Base-by-base conservation (phyloP, 192 early-diverging fungal species). In the Coemansia sp. region DNA sequence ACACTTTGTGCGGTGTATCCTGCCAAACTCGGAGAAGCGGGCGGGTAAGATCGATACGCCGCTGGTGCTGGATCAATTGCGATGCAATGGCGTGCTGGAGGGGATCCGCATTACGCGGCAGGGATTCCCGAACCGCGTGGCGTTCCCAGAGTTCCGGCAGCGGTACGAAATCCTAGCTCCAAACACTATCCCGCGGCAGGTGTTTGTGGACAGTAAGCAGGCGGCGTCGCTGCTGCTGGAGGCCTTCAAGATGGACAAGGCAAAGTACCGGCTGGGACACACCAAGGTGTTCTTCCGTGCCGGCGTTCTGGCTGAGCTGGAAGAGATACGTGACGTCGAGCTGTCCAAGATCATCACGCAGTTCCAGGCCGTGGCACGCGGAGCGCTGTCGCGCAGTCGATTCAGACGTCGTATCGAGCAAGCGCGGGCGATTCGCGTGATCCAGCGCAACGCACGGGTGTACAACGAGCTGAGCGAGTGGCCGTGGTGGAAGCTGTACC, bases 1-100 rank as follows among this genome's bases (percentile, higher is more conserved):
- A 24, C 97, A 98, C 80, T 99, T 98, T 86, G 96, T 99, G 38
- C 94, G 97, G 24, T 99, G 97, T 85, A 98, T 99, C 70, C 73
- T 98, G 43, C 97, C 97, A 8, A 99, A 99, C 67, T 79, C 91
- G 27, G 91, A 96, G 59, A 99, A 99, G 82, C 85, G 86, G 22
- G 79, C 97, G 0, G 93, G 93, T 8, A 89, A 89, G 64, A 86
- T 98, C 54, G 73, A 95, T 60, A 88, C 91, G 25, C 89, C 90
- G 31, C 85, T 94, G 42, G 96, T 99, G 3, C 81, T 97, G 32
- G 95, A 96, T 59, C 97, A 99, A 70, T 79, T 98, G 41, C 80
- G 95, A 6, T 99, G 96, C 83, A 98, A 98, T 74, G 97, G 97
- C 84, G 96, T 99, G 9, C 77, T 98, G 39, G 97, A 99, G 75